These are phyloP conservation scores for Turritis glabra DNA, from an alignment of 345 rosid species.

Conservation along the genomic window DNA sequence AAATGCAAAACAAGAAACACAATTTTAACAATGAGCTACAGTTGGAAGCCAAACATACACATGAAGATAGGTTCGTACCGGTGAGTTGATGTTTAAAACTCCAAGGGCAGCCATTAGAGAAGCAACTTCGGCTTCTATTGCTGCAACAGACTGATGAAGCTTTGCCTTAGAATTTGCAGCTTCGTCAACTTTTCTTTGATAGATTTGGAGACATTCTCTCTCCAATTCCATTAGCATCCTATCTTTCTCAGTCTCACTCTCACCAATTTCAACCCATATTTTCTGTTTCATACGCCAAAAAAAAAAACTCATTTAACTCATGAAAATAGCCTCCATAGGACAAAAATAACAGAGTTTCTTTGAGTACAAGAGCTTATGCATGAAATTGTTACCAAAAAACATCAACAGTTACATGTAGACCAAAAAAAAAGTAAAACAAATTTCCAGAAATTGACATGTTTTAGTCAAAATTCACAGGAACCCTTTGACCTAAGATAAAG, in stretches of 20 bases:
- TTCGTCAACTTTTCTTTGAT: conserved; percentile 87
- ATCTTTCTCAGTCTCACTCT: conserved; percentile 82
- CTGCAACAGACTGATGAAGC: conserved; percentile 90
- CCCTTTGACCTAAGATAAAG: conserved; percentile 30
- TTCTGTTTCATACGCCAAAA: conserved; percentile 55
- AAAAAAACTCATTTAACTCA: background rate
- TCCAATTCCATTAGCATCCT: conserved; percentile 83
- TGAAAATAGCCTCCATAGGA: conserved; percentile 9
- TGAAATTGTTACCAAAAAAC: background rate
- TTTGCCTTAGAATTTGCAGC: conserved; percentile 87
- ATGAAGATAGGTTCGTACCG: conserved; percentile 41
- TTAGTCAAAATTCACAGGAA: conserved; percentile 33
- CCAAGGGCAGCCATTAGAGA: conserved; percentile 90
- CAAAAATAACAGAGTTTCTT: background rate
- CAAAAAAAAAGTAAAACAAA: background rate
- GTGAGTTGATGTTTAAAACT: conserved; percentile 65
- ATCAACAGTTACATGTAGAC: conserved; percentile 20
- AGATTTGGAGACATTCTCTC: conserved; percentile 89
- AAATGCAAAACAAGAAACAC: background rate
- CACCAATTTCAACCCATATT: conserved; percentile 97
- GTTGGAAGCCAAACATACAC: background rate
- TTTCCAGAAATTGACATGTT: conserved; percentile 9
- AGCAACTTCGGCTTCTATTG: conserved; percentile 94
- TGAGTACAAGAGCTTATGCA: conserved; percentile 1
- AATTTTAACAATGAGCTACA: background rate